Evolutionary conservation across 768 basidiomycete species (phyloP), one percentile per base, ranked within the genome.

Genomic region (Boletus eberwhitei): DNA sequence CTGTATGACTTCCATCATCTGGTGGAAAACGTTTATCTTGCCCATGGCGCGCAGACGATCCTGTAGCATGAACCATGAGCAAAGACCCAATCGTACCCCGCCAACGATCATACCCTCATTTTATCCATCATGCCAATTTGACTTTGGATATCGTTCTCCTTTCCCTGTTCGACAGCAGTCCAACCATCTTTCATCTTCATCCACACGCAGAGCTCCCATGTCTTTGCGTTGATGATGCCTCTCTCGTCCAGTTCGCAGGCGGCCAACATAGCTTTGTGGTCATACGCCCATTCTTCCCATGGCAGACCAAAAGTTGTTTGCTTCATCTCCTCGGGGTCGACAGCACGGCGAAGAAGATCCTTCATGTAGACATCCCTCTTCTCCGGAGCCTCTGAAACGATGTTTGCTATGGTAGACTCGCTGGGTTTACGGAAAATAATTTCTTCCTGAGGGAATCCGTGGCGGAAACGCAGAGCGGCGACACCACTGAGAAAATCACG

Each of bases 1-100:
- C 52, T 67, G 70, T 4, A 70, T 63, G 34, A 69, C 69, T 38
- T 70, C 70, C 61, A 72, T 71, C 61, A 70, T 62, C 44, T 70
- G 71, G 19, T 53, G 26, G 48, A 70, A 70, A 22, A 72, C 69
- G 17, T 70, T 53, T 1, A 52, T 36, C 45, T 70, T 72, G 34
- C 57, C 71, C 69, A 71, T 72, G 31, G 58, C 68, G 12, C 34
- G 46, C 26, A 70, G 44, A 54, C 60, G 70, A n/a, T 58, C 56
- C 69, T 72, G 50, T 24, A 35, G 11, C 35, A 21, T 34, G 35
- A 21, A 43, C 6, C 41, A 48, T 56, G 42, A 58, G 44, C 38
- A 32, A 53, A 46, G 24, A 19, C 7, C 0, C 11, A 9, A 40
- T 24, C 26, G 6, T 29, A 9, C 16, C n/a, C 37, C 29, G 24